Conservation (phyloP, 257 asterid species). For the Solanum arcanum region DNA sequence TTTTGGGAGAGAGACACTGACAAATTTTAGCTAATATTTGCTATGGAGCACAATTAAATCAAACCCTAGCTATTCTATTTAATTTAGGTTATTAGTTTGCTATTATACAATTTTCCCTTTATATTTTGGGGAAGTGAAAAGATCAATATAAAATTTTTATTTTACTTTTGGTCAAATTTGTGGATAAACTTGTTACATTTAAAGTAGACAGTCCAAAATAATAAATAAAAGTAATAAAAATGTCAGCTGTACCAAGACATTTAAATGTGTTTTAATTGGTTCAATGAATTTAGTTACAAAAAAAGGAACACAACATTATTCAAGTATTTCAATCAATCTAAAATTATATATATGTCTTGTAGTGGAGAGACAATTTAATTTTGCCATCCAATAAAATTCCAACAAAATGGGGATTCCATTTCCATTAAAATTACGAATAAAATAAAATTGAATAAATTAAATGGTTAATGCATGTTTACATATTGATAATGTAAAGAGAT, state of each 20-base stretch:
- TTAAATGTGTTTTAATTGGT: not conserved
- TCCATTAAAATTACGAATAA: not conserved
- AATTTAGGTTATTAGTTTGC: no score
- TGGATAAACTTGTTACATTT: not conserved
- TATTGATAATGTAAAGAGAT: not conserved
- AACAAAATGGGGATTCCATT: not conserved
- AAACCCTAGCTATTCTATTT: no score
- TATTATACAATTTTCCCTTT: no score
- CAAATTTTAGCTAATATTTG: no score
- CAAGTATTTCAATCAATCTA: not conserved
- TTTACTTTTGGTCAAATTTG: not conserved
- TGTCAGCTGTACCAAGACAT: not conserved
- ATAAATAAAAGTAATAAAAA: not conserved
- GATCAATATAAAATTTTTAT: not conserved
- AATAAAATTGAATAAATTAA: not conserved
- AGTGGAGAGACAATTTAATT: not conserved
- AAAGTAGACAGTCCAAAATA: not conserved
- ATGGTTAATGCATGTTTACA: not conserved
- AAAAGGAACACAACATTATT: not conserved
- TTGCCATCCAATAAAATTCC: not conserved
- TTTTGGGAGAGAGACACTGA: no score
- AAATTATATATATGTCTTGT: not conserved
- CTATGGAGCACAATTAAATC: no score
- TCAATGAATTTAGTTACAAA: not conserved
- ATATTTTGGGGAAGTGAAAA: not conserved